Conservation (phyloP, 2,329 filamentous ascomycete species). For the Achaetomium macrosporum region DNA sequence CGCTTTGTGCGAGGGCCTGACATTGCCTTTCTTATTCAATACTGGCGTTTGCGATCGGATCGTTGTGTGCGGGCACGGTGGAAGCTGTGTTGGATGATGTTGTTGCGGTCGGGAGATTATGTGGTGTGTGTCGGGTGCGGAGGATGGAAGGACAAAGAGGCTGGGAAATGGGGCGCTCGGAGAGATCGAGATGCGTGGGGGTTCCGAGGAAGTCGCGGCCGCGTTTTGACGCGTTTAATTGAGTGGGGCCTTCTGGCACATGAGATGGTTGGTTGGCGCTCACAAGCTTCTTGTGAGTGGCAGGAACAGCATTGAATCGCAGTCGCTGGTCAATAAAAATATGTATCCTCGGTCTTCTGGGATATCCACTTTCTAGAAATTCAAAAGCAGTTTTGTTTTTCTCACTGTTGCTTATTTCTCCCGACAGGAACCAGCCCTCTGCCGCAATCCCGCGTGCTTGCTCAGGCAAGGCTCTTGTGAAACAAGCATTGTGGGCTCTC, state of each 20-base stretch:
- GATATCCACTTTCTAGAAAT: no score
- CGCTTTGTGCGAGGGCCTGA: slow-evolving; percentile 53
- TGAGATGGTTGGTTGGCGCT: slow-evolving; percentile 11
- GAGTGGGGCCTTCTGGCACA: slow-evolving; percentile 11
- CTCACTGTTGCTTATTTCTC: no score
- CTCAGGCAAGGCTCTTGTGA: not conserved
- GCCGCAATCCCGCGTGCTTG: not conserved
- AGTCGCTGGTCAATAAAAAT: no score
- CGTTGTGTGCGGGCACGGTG: not conserved
- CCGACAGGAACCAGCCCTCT: no score
- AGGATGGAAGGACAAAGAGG: not conserved
- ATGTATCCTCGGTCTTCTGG: no score
- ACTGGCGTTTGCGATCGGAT: not conserved
- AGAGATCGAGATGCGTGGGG: not conserved
- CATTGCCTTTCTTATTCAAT: slow-evolving; percentile 33
- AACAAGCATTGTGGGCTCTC: not conserved
- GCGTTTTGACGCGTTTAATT: slow-evolving; percentile 22
- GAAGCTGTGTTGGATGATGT: not conserved
- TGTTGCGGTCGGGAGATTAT: not conserved
- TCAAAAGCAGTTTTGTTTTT: no score
- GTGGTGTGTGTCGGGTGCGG: not conserved
- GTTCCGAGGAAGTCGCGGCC: slow-evolving; percentile 15
- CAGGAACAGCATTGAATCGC: not conserved
- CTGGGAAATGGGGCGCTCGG: no score
- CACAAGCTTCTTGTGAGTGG: not conserved